These are phyloP conservation scores for Alternaria consortialis DNA, from an alignment of 2,329 filamentous ascomycete genomes.

Conservation along the genomic window DNA sequence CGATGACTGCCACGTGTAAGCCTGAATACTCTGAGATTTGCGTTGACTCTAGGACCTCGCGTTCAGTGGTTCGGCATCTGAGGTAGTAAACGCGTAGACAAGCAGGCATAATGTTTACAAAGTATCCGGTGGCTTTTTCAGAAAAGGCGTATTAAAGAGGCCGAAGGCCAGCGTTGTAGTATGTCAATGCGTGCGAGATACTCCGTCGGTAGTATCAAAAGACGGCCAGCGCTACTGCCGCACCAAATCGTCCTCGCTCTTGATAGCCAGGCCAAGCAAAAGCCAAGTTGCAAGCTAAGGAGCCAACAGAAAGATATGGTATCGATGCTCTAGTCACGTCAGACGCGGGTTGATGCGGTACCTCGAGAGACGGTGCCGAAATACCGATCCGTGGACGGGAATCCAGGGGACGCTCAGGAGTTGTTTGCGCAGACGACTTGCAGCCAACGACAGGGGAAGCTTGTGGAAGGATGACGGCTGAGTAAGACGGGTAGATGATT, in stretches of 20 bases:
- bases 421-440: conserved; percentile 8
- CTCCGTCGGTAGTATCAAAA: conserved; percentile 9
- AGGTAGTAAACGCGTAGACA: conserved; percentile 7
- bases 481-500: conserved; percentile 32
- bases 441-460: conserved; percentile 11
- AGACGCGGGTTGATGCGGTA: conserved; percentile 14
- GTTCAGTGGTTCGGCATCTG: background rate
- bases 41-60: background rate
- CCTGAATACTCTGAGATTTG: conserved; percentile 22
- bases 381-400: conserved; percentile 4
- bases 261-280: conserved; percentile 1
- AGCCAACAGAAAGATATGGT: background rate
- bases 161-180: conserved; percentile 1
- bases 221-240: conserved; percentile 27
- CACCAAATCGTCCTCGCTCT: conserved; percentile 10
- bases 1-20: conserved; percentile 12
- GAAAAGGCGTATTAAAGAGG: background rate
- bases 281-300: conserved; percentile 1
- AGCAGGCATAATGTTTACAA: conserved; percentile 5
- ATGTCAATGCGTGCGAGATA: conserved; percentile 21
- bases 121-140: conserved; percentile 1
- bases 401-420: conserved; percentile 1
- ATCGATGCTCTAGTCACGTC: conserved; percentile 23
- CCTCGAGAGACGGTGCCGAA: conserved; percentile 2
- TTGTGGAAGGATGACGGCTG: conserved; percentile 21